Base-by-base conservation (phyloP, 352 stramenopile species). In the Aphanomyces stellatus region DNA sequence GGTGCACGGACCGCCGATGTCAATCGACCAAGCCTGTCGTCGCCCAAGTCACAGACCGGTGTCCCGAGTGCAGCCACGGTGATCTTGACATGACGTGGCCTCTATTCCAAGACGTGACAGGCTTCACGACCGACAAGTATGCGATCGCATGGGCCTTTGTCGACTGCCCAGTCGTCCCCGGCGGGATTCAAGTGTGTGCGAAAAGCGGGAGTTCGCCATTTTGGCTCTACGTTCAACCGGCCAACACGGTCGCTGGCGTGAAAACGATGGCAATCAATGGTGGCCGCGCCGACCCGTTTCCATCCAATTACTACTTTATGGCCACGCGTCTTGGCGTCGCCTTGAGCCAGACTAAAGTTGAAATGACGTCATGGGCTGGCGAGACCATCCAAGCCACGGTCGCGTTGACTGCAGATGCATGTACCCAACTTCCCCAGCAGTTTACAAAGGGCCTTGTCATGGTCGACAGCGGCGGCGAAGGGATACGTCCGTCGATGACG, bases 161-260 rank as follows among this genome's bases (percentile, higher is more conserved):
- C 53, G 69, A 79, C 5, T 89, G 81, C 65, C n/a, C n/a, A n/a
- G 77, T 76, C 1, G 75, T 85, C 61, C 53, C 59, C 40, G 81
- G 85, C 35, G 70, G 80, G 27, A 77, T 82, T 33, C 82, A 85
- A 40, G 84, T 87, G 49, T 89, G 80, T 72, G 73, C 80, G 64
- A 89, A 89, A 59, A 75, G 83, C 70, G 81, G 81, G 22, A 87
- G 79, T 71, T 87, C 84, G 64, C 27, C 74, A 17, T 70, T 80
- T 65, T 89, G 81, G 81, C 72, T 86, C 37, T 79, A 78, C 17
- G 72, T 89, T 15, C 81, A 89, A 53, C 76, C 83, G 28, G 72
- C 71, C 53, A 89, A 88, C 71, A 84, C 77, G 4, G 66, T 71
- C 22, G 70, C 79, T 42, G 77, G 76, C 30, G 72, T 89, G 31